Evolutionary conservation across 352 stramenopile species (phyloP), one percentile per base, ranked within the genome.

Genomic region (Pythium grandisporangium): DNA sequence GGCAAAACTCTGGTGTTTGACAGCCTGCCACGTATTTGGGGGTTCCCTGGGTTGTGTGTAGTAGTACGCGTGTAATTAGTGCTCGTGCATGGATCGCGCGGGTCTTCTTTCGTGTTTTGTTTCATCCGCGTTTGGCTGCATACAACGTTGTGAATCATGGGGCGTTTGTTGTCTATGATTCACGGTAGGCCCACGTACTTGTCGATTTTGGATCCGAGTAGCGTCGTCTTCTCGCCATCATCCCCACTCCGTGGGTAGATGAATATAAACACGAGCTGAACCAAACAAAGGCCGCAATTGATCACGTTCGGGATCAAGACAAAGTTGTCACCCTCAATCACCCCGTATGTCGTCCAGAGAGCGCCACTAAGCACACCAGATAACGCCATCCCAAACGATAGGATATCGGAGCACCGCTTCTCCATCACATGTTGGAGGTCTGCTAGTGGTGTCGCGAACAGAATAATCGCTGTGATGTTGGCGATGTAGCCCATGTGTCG

Each of bases 261-360:
- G 12, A 54, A 5, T 12, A 58, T 53, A n/a, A 65, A 23, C 14
- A 52, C 25, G 1, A 65, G 29, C 40, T 65, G 56, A 16, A 61
- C 43, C 4, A 65, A 20, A 30, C 51, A 55, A 38, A 65, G 29
- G 6, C 48, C 16, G 6, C 34, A 42, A 34, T 46, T 53, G n/a
- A 53, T 57, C 12, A 34, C 45, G 24, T 66, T 66, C 8, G 52
- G 56, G 5, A 66, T 47, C 6, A 66, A 37, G 30, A 66, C 56
- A 20, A 55, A 66, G 35, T 50, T 45, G 43, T 66, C 56, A 6
- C 37, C 53, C 30, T 55, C 33, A 30, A 61, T 65, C 33, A 61
- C 43, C 7, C 56, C 51, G 14, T 58, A 66, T 14, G 48, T 20
- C 17, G 37, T 50, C 47, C 52, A 58, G 19, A 66, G 48, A 3